Base-by-base conservation (phyloP, 2,329 filamentous ascomycete genomes). In the Fusarium albosuccineum region DNA sequence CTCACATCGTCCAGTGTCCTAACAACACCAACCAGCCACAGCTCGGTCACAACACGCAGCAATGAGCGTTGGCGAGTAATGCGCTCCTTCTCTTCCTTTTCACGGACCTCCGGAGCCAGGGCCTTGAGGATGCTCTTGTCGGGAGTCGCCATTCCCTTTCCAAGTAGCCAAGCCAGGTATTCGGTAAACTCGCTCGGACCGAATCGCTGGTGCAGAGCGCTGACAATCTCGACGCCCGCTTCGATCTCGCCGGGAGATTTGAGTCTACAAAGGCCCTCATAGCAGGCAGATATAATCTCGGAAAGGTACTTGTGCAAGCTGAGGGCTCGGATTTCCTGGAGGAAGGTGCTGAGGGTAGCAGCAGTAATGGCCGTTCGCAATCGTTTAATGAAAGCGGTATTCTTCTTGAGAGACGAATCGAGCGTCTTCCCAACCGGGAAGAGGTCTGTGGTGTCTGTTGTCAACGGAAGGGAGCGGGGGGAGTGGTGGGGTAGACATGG, bases 321-420 rank as follows among this genome's bases (percentile, higher is more conserved):
- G 29, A 98, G 86, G 27, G 93, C 92, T 73, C 92, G 91, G 73
- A 97, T 94, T 77, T 98, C 95, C 77, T 95, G 89, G 48, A 97
- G 82, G 80, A 98, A 97, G 61, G 93, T 96, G 70, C 87, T 84
- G 56, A 94, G 89, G 57, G 92, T 92, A 58, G 93, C 85, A 49
- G 92, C 82, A 67, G 92, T 94, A 67, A 98, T 90, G 62, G 93
- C 92, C 60, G 95, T 97, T 72, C 95, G 92, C 57, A 98, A 86
- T 75, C 95, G 93, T 81, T 97, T 97, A 77, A 98, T 98, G 79
- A 98, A 97, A 70, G 94, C 94, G 5, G 95, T 98, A 75, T 98
- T 98, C 84, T 97, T 98, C 83, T 97, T 97, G 79, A 98, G 86
- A 52, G 94, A 96, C 53, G 95, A 97, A 80, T 98, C 95, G 75